Base-by-base conservation (phyloP, 2,329 filamentous ascomycete genomes). In the Epichloe aotearoae region DNA sequence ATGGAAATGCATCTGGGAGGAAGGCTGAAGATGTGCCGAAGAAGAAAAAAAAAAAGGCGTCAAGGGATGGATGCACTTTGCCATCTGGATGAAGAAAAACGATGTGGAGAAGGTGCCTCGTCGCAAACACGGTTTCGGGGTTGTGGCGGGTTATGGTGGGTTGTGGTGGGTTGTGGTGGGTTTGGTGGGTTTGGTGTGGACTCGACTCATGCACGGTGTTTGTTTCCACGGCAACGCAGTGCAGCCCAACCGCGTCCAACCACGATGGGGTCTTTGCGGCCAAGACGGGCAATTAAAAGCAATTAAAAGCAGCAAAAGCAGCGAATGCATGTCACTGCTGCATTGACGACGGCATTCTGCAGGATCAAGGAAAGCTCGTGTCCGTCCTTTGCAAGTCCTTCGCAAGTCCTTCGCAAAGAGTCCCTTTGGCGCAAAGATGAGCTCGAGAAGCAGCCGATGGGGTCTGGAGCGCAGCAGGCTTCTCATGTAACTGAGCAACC, bases 1-100 rank as follows among this genome's bases (percentile, higher is more conserved):
- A 51, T 57, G 58, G 61, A 61, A 52, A 53, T 56, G 55, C 56
- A 58, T 56, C 54, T 54, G 57, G 53, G 51, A 52, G 53, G 7
- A 45, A 39, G 20, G 15, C 6, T 26, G 14, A 7, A 17, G 40
- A 38, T 17, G 23, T 7, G n/a, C 8, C 3, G 11, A 5, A 37
- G n/a, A 39, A n/a, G 23, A 45, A 19, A 23, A 19, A 12, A 6
- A 2, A 26, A 26, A 26, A 26, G 23, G 15, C 20, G n/a, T 45
- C 17, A 49, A 38, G 41, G 19, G 40, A 49, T 37, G 19, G 47
- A 49, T 37, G 41, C 36, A 30, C 46, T 48, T 40, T 33, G 38
- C 19, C 19, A 43, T 42, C 14, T 46, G 30, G 15, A 51, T 41
- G 38, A 20, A 19, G 11, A 20, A 20, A 34, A 26, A 20, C 19